Evolutionary conservation across 805 yeast species (phyloP).

Genomic region (Saturnispora besseyi): DNA sequence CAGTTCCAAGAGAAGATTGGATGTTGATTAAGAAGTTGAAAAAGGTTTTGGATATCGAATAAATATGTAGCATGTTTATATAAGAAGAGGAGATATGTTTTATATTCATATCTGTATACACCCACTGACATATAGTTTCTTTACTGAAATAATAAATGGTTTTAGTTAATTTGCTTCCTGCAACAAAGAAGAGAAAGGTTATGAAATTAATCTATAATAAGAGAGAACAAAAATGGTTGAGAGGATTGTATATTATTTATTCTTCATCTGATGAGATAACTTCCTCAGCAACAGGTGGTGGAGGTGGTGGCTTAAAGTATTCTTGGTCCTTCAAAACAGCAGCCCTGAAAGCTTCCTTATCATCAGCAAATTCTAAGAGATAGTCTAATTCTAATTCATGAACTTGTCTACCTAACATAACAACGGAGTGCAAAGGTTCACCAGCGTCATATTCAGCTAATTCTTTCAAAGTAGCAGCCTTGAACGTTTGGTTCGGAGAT

Average conservation of each 20-base stretch:
- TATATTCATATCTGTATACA: neutral
- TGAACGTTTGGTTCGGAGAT: conserved; percentile 70
- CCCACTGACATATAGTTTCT: neutral
- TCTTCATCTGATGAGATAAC: conserved; percentile 14
- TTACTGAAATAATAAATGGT: neutral
- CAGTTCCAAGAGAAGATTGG: conserved; percentile 96
- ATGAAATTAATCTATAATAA: neutral
- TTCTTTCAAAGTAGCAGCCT: conserved; percentile 76
- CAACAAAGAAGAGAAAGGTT: neutral
- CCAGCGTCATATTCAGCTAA: conserved; percentile 82
- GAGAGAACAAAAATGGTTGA: neutral
- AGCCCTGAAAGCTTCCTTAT: conserved; percentile 40
- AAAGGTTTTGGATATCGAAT: conserved; percentile 68
- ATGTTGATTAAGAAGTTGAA: conserved; percentile 79
- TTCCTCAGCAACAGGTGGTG: conserved; percentile 12
- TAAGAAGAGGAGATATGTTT: neutral
- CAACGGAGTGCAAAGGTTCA: conserved; percentile 86
- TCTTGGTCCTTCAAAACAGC: conserved; percentile 54
- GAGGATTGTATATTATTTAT: neutral
- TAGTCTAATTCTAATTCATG: conserved; percentile 90
- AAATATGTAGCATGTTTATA: conserved; percentile 4
- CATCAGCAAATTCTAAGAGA: conserved; percentile 64
- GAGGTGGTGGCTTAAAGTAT: conserved; percentile 39
- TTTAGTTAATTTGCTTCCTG: neutral
- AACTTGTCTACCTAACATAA: conserved; percentile 85